A percentile compares a stretch with the other conserved stretches of the same genome.
Evolutionary conservation across 2,329 filamentous ascomycete genomes (phyloP).

Genomic region (Phoma sp.): DNA sequence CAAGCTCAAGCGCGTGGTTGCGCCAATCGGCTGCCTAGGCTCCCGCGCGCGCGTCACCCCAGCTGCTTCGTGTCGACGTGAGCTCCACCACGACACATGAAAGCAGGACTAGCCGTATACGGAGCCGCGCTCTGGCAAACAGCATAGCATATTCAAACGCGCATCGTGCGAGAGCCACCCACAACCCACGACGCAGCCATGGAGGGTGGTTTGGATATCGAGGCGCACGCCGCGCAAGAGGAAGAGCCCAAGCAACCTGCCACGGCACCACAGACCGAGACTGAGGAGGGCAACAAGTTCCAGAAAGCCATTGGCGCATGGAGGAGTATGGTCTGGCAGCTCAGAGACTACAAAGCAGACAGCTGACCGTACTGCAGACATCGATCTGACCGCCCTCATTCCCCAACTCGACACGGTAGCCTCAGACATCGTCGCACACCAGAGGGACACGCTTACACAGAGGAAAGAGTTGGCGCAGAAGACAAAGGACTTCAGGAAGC

Average conservation of each 20-base stretch:
- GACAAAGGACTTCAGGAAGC: constrained; percentile 95
- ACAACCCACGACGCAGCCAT: constrained; percentile 26
- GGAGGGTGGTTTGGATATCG: constrained; percentile 45
- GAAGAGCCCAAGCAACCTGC: constrained; percentile 14
- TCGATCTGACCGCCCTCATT: constrained; percentile 84
- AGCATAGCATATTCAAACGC: not conserved
- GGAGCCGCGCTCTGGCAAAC: not conserved
- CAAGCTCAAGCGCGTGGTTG: not conserved
- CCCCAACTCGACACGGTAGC: constrained; percentile 88
- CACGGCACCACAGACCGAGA: constrained; percentile 42
- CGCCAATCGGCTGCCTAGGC: constrained; percentile 13
- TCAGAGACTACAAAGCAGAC: not conserved
- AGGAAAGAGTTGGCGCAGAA: constrained; percentile 98
- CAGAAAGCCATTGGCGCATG: constrained; percentile 95
- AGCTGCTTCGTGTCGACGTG: not conserved
- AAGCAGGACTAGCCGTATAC: not conserved
- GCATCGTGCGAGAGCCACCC: not conserved
- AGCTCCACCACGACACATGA: constrained; percentile 6
- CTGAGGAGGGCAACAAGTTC: constrained; percentile 78
- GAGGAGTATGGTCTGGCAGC: constrained; percentile 72
- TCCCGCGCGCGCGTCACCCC: constrained; percentile 10
- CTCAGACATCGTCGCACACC: constrained; percentile 92
- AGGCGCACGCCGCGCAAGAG: constrained; percentile 31
- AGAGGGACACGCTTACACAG: constrained; percentile 93
- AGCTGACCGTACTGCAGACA: constrained; percentile 62